Conservation (phyloP, 202 grass and related monocot genomes). For the Elaeis oleifera region DNA sequence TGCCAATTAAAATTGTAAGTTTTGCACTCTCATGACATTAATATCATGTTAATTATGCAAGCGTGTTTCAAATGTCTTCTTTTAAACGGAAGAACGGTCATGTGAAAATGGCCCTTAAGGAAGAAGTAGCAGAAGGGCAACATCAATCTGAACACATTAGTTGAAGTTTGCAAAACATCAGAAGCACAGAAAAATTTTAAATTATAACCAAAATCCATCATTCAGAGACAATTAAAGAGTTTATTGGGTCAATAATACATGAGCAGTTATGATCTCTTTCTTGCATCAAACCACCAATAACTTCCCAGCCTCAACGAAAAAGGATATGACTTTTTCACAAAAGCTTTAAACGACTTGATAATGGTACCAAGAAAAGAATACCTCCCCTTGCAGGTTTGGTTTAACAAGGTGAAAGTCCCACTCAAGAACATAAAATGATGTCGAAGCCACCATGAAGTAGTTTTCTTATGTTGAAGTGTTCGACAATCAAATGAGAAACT, state of each 20-base stretch:
- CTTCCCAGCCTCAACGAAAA: constrained; percentile 26
- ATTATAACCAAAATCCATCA: constrained; percentile 35
- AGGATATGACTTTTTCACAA: constrained; percentile 6
- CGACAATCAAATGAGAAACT: constrained; percentile 19
- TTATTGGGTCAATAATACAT: constrained; percentile 11
- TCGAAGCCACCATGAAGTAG: constrained; percentile 11
- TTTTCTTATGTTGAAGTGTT: constrained; percentile 18
- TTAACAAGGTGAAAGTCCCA: too few relatives aligned
- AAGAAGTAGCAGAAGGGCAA: constrained; percentile 29
- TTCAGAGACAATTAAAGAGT: constrained; percentile 25
- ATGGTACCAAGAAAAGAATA: constrained; percentile 2
- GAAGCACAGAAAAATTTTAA: constrained; percentile 27
- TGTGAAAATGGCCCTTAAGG: neutral
- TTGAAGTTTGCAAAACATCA: constrained; percentile 28
- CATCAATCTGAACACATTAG: constrained; percentile 46
- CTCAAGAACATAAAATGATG: neutral
- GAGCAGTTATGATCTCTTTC: constrained; percentile 49
- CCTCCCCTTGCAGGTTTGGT: too few relatives aligned
- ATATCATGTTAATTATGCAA: too few relatives aligned
- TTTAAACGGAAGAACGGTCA: too few relatives aligned
- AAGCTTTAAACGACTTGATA: constrained; percentile 13
- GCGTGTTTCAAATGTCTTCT: too few relatives aligned
- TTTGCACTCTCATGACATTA: too few relatives aligned
- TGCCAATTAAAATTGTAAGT: too few relatives aligned
- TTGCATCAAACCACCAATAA: constrained; percentile 40